A percentile compares a stretch with the other conserved stretches of the same genome.
Evolutionary conservation across 345 rosid species (phyloP).

Genomic region (Melaleuca alternifolia): DNA sequence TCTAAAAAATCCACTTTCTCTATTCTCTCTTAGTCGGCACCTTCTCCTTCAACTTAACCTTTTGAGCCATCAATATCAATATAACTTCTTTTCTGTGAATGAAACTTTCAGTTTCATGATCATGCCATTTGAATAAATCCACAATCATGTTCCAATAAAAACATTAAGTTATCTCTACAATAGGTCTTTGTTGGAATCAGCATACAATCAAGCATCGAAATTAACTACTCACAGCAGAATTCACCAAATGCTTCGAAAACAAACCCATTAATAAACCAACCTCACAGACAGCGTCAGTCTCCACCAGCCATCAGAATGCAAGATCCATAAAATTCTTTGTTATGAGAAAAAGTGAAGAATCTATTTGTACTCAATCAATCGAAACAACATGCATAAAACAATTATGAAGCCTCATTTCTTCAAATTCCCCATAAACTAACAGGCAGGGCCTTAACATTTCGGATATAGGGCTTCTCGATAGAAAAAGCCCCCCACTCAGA

Average conservation of each 20-base stretch:
- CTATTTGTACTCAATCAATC: accelerated
- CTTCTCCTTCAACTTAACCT: not conserved
- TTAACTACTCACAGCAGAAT: not conserved
- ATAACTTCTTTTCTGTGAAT: not conserved
- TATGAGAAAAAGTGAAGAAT: not conserved
- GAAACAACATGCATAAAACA: accelerated
- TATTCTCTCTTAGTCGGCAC: not conserved
- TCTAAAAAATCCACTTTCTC: not conserved
- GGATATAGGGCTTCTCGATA: not conserved
- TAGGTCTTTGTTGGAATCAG: not conserved
- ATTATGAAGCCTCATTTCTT: not conserved
- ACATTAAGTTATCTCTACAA: not conserved
- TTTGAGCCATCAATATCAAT: not conserved
- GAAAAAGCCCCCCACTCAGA: not conserved
- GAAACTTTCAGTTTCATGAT: not conserved
- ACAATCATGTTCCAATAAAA: not conserved
- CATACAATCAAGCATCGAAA: not conserved
- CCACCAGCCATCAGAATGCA: not conserved
- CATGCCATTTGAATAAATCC: not conserved
- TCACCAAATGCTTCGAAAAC: not conserved
- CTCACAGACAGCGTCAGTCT: accelerated
- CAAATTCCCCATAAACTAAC: not conserved
- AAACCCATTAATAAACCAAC: not conserved
- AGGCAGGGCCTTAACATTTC: not conserved
- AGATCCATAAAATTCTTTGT: too few relatives aligned